phyloP scores from a whole-genome alignment of 2,329 filamentous ascomycete species.

The Pseudogymnoascus sp. region DNA sequence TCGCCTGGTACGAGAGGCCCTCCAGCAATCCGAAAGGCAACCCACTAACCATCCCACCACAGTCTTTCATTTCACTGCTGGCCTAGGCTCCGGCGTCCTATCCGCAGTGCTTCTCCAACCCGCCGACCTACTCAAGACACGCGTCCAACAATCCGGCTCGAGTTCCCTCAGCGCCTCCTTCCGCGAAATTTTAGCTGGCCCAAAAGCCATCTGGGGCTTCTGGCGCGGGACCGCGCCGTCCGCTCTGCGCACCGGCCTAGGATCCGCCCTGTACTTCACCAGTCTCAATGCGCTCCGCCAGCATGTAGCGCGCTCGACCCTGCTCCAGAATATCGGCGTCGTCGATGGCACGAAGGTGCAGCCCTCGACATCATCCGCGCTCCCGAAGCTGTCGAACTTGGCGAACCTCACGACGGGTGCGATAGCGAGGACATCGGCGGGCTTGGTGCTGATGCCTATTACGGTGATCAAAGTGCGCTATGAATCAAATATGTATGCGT shows the following conservation, averaged over 20 bases:
- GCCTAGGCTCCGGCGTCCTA: constrained; percentile 76
- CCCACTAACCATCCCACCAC: constrained; percentile 7
- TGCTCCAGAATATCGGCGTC: constrained; percentile 28
- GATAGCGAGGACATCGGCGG: constrained; percentile 73
- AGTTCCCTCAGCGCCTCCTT: constrained; percentile 62
- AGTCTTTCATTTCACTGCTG: constrained; percentile 84
- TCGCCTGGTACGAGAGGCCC: constrained; percentile 35
- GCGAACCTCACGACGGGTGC: constrained; percentile 83
- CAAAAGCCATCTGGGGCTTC: constrained; percentile 57
- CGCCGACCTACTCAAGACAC: constrained; percentile 91
- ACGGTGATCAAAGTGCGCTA: constrained; percentile 96
- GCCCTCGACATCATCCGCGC: constrained; percentile 51
- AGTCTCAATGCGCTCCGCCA: constrained; percentile 78
- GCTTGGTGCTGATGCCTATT: constrained; percentile 88
- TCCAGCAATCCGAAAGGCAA: neutral
- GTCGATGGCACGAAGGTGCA: constrained; percentile 18
- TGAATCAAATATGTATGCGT: constrained; percentile 79
- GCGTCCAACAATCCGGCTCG: constrained; percentile 78
- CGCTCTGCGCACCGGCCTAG: constrained; percentile 85
- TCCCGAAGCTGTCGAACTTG: constrained; percentile 75
- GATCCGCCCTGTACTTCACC: constrained; percentile 90
- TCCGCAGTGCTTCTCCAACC: constrained; percentile 90
- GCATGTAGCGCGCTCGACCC: constrained; percentile 42
- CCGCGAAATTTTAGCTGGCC: constrained; percentile 58
- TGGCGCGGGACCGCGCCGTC: constrained; percentile 93